Evolutionary conservation across 2,329 filamentous ascomycete genomes (phyloP), one percentile per base, ranked within the genome.

Genomic region (Gaeumannomyces tritici): DNA sequence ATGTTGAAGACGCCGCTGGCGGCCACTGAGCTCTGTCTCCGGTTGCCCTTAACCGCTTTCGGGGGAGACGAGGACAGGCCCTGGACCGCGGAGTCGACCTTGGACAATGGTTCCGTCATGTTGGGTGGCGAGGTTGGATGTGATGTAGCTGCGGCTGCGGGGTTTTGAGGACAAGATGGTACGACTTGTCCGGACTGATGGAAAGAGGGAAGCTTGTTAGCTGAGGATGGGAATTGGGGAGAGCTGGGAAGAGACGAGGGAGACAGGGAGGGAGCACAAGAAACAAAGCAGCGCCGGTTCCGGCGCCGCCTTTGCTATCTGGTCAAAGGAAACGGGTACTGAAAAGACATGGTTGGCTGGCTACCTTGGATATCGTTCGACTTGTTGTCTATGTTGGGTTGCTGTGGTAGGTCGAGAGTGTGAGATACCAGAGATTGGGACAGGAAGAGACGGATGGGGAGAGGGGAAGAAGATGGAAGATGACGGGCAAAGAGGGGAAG

Each of bases 61-160:
- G 83, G 80, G 42, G 89, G 83, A 64, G 87, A 87, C 70, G 84
- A 83, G 68, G 85, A 83, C 70, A 93, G 77, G 76, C 91, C 90
- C 73, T 91, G 87, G 73, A 96, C 86, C 80, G 91, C 91, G 64
- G 93, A 96, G 78, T 97, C 93, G 80, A 96, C 87, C 82, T 96
- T 96, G 77, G 84, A 83, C 74, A 96, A 85, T 71, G 88, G 84
- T 75, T 79, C 78, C 66, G 78, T 72, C 73, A 77, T 76, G 71
- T 65, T 75, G 68, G 64, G 31, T 58, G 35, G 29, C 60, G 47
- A 55, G 35, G 33, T 62, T 63, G 58, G 65, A 33, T 63, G 59
- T 54, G 28, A n/a, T n/a, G 42, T 51, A 51, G 42, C 42, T n/a
- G 21, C 1, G n/a, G 21, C 42, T 51, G 42, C 42, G 42, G 42